A percentile compares a stretch with the other conserved stretches of the same genome.
phyloP scores from a whole-genome alignment of 805 yeast species.

The Maudiozyma serrabonitensis region DNA sequence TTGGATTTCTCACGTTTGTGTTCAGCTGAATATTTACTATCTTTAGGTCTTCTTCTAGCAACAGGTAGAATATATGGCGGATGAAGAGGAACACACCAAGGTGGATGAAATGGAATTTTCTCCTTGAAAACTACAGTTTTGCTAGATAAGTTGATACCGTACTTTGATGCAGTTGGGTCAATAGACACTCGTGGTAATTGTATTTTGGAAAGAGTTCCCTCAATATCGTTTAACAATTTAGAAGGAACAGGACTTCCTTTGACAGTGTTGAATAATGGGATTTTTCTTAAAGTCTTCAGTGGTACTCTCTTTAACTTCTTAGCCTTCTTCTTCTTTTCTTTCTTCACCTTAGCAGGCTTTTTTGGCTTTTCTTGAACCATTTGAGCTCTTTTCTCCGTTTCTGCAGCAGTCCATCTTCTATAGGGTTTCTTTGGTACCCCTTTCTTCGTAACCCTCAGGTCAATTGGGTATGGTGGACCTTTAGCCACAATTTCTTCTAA shows the following conservation, averaged over 20 bases:
- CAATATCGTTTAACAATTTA: conserved; percentile 14
- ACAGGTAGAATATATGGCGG: conserved; percentile 27
- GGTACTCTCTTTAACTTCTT: conserved; percentile 19
- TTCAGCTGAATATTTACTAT: not conserved
- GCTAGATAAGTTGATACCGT: not conserved
- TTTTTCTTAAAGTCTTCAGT: conserved; percentile 16
- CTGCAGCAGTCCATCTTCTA: conserved; percentile 27
- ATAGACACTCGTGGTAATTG: not conserved
- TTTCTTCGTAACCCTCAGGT: conserved; percentile 23
- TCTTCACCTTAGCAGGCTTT: conserved; percentile 14
- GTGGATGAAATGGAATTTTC: conserved; percentile 26
- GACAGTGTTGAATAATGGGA: conserved; percentile 21
- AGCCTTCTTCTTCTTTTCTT: conserved; percentile 14
- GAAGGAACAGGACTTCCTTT: conserved; percentile 5
- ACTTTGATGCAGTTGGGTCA: not conserved
- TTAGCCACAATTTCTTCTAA: conserved; percentile 23
- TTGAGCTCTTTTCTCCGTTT: conserved; percentile 19
- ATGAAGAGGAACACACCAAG: conserved; percentile 25
- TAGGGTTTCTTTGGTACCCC: conserved; percentile 29
- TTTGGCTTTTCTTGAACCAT: conserved; percentile 11
- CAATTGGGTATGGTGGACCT: conserved; percentile 29
- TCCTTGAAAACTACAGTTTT: conserved; percentile 25
- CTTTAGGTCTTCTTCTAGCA: conserved; percentile 19
- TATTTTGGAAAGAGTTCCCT: conserved; percentile 13
- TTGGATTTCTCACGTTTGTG: not conserved